Conservation (phyloP, 345 rosid genomes). For the Litchi chinensis region DNA sequence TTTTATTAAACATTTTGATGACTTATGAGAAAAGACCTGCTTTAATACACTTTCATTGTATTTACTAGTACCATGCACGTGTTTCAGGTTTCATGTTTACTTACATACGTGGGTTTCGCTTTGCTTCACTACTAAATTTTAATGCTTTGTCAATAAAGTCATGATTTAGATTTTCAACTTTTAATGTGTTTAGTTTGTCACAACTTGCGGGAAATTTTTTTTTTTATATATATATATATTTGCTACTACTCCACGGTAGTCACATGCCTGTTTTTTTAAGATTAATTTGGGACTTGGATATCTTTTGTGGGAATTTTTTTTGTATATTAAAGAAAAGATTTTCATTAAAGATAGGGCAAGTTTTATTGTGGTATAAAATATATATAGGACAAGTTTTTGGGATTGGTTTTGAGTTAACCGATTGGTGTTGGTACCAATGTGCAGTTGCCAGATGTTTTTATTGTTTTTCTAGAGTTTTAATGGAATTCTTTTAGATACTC, state of each 20-base stretch:
- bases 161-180: background rate
- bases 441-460: conserved; percentile 46
- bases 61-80: background rate
- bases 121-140: background rate
- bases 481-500: background rate
- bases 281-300: background rate
- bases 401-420: conserved; percentile 11
- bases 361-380: conserved; percentile 30
- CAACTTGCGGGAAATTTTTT: too few species aligned
- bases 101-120: background rate
- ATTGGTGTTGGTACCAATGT: conserved; percentile 32
- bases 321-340: background rate
- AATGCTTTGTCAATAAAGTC: background rate
- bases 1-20: too few species aligned
- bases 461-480: conserved; percentile 18
- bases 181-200: too few species aligned
- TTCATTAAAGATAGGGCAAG: background rate
- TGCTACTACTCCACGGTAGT: background rate
- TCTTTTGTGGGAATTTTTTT: background rate
- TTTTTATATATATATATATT: background rate
- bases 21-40: too few species aligned
- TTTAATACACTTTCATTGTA: conserved; percentile 1
- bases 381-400: conserved; percentile 25
- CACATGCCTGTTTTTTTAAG: background rate
- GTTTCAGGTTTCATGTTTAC: background rate